Conservation (phyloP, 306 rosid genomes). For the Herpetospermum pedunculosum region DNA sequence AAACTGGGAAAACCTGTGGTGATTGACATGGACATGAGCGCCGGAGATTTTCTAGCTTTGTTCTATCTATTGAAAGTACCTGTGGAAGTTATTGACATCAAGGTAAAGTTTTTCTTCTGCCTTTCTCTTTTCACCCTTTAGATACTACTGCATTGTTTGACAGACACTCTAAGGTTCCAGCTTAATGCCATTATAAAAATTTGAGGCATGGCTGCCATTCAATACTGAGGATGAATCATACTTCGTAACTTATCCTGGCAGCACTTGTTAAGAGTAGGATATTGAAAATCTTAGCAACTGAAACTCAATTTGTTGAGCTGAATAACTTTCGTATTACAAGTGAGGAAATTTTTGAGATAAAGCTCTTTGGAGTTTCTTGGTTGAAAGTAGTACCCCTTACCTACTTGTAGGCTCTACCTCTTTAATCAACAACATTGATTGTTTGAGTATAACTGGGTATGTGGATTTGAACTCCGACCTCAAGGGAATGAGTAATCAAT, state of each 20-base stretch:
- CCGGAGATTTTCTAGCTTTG: constrained; percentile 83
- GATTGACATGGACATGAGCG: constrained; percentile 96
- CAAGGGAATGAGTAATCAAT: too few relatives aligned
- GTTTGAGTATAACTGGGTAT: too few relatives aligned
- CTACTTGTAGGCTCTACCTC: neutral
- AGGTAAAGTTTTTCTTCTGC: constrained; percentile 29
- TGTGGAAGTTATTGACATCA: constrained; percentile 58
- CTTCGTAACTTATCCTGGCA: neutral
- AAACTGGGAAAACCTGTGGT: constrained; percentile 63
- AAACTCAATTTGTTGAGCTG: neutral
- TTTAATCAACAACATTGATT: neutral
- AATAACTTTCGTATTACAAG: neutral
- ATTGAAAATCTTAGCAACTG: neutral
- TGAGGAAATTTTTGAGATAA: neutral
- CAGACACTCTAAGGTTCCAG: neutral
- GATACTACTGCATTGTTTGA: neutral
- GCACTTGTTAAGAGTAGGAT: neutral
- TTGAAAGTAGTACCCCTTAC: neutral
- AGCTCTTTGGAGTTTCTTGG: neutral
- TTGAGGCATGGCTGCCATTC: neutral
- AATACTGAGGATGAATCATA: neutral
- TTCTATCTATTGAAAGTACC: constrained; percentile 79
- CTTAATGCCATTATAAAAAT: neutral
- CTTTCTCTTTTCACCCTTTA: neutral
- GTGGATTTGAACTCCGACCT: too few relatives aligned